Base-by-base conservation (phyloP, 768 basidiomycete genomes). In the Macrolepiota fuliginosa region DNA sequence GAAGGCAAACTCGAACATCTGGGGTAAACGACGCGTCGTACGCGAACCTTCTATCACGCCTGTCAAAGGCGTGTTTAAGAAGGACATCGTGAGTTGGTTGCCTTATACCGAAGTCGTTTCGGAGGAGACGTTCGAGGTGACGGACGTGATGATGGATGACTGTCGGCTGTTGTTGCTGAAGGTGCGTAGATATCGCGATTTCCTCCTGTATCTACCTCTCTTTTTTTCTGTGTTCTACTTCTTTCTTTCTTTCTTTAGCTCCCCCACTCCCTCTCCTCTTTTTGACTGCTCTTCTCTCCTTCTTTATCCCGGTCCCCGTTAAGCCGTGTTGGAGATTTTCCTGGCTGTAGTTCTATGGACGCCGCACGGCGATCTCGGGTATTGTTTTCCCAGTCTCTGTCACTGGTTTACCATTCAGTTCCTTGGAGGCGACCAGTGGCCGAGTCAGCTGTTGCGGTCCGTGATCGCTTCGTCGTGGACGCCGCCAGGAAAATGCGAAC, bases 61-160 rank as follows among this genome's bases (percentile, higher is more conserved):
- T 22, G 77, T 74, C n/a, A 74, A 75, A 11, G 79, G 77, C 0
- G 80, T 82, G 32, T 84, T 84, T 65, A 70, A 67, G 61, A 66
- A 79, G 51, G 79, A 83, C 64, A 77, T 84, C 59, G 73, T 77
- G 50, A 81, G 79, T 64, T 76, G 69, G 55, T 68, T 85, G 63
- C 80, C 84, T 9, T 84, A 84, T 65, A 77, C 78, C 49, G 82
- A 84, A 69, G 73, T 80, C 22, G 70, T 82, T 32, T 84, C 80
- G 65, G 69, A 78, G 65, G 78, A 83, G 56, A 71, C 68, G 19
- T 82, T 78, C 62, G 76, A 80, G 64, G 78, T 82, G 46, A 82
- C 81, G 54, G 82, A 83, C 68, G 82, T 81, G 54, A 84, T 83
- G 83, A 81, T 84, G 77, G 84, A 84, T 67, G 82, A 82, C 64